Conservation (phyloP, 2,329 filamentous ascomycete species). For the Claviceps fusiformis region DNA sequence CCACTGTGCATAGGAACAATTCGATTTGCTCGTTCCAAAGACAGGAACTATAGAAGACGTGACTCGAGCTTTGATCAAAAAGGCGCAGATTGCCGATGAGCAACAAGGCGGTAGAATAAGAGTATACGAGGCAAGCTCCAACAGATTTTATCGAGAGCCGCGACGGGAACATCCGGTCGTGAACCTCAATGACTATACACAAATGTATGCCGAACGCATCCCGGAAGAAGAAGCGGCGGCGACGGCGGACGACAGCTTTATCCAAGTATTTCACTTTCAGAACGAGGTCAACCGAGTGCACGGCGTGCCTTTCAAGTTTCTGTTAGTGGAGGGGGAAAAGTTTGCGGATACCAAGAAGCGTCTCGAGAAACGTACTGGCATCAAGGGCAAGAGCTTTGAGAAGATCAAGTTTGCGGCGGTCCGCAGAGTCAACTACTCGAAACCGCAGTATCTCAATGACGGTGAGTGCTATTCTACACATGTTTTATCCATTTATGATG, state of each 20-base stretch:
- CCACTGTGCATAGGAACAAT: conserved; percentile 42
- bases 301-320: conserved; percentile 81
- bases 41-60: conserved; percentile 70
- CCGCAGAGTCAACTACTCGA: conserved; percentile 56
- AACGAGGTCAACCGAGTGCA: conserved; percentile 74
- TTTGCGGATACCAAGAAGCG: conserved; percentile 91
- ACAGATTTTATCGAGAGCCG: conserved; percentile 75
- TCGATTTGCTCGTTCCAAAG: conserved; percentile 78
- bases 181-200: conserved; percentile 73
- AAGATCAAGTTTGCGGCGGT: conserved; percentile 94
- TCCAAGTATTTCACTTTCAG: conserved; percentile 86
- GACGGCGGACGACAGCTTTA: conserved; percentile 42
- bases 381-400: conserved; percentile 96
- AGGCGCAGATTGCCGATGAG: conserved; percentile 67
- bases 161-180: conserved; percentile 57
- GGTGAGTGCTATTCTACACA: conserved; percentile 41
- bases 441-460: conserved; percentile 72
- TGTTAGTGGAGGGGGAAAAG: conserved; percentile 70
- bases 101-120: conserved; percentile 54
- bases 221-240: conserved; percentile 57
- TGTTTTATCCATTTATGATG: too few species aligned
- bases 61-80: conserved; percentile 62
- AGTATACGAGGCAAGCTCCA: conserved; percentile 69
- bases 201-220: conserved; percentile 67
- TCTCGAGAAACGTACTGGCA: conserved; percentile 79